Evolutionary conservation across 2,329 filamentous ascomycete species (phyloP), one percentile per base, ranked within the genome.

Genomic region (Hawksworthiomyces lignivorus): DNA sequence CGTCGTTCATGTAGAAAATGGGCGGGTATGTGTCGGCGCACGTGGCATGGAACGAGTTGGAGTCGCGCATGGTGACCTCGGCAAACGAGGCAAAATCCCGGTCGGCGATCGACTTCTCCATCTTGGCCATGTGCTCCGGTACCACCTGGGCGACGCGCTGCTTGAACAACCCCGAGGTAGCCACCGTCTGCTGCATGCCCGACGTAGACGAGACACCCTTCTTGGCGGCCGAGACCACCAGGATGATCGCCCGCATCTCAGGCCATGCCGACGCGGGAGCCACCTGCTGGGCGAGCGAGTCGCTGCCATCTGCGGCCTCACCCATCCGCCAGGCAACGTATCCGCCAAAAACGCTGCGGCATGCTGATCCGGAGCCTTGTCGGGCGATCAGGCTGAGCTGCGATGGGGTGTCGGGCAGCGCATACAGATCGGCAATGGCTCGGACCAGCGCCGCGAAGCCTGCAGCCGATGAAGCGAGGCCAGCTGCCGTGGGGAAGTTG

Each of bases 1-100:
- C 82, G 60, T 98, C 92, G 65, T 96, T 98, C 73, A 98, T 82
- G 72, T 98, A 98, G 66, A 95, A 96, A 59, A 98, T 98, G 15
- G 94, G 92, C 33, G 94, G 92, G 66, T 87, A 88, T 2, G 92
- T 97, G 61, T 98, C 92, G 54, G 94, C 71, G 62, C 92, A 97
- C 44, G 83, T 87, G 28, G 92, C 87, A 63, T 98, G 92, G 79
- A 98, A 98, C 46, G 81, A 87, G 69, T 98, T 98, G 59, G 85
- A 94, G 61, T 98, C 92, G 62, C 82, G 83, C 89, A 96, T 98
- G 14, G 92, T 95, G 48, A 96, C 75, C 60, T 86, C 80, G 19
- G 84, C 92, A 58, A 98, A 98, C 17, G 75, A 70, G 54, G 80
- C 77, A 65, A 98, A 98, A 65, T 98, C 85, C 54, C 77, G 77